These are phyloP conservation scores for Penicillium olsonii DNA, from an alignment of 2,329 filamentous ascomycete species.

Conservation along the genomic window DNA sequence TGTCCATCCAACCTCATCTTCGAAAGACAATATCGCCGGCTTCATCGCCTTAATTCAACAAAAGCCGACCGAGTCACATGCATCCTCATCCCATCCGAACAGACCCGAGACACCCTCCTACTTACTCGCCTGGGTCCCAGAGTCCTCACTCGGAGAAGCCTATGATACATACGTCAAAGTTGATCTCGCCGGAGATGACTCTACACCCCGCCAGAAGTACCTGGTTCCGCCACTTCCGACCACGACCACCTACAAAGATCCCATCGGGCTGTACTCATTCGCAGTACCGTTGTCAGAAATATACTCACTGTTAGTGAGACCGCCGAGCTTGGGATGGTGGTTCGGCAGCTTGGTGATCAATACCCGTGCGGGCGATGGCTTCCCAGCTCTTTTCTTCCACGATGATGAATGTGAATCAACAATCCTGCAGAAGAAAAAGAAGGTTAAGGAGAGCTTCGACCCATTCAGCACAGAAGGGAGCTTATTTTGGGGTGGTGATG, in stretches of 20 bases:
- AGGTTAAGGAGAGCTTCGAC: slow-evolving; percentile 81
- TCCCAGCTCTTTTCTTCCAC: slow-evolving; percentile 95
- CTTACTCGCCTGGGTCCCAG: slow-evolving; percentile 89
- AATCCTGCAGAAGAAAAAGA: slow-evolving; percentile 87
- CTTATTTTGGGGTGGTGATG: slow-evolving; percentile 97
- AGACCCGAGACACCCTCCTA: slow-evolving; percentile 66
- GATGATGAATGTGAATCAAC: slow-evolving; percentile 96
- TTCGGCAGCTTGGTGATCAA: slow-evolving; percentile 96
- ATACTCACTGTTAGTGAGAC: slow-evolving; percentile 85
- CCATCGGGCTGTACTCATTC: slow-evolving; percentile 82
- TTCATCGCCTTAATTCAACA: slow-evolving; percentile 94
- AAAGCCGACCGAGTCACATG: slow-evolving; percentile 55
- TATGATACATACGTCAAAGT: slow-evolving; percentile 93
- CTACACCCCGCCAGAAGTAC: slow-evolving; percentile 80
- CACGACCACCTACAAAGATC: slow-evolving; percentile 71
- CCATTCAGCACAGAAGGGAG: slow-evolving; percentile 77
- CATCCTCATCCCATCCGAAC: slow-evolving; percentile 43
- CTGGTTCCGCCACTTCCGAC: slow-evolving; percentile 91
- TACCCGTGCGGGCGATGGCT: slow-evolving; percentile 83
- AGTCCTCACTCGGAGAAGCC: slow-evolving; percentile 81
- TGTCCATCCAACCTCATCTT: slow-evolving; percentile 86
- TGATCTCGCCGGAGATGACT: slow-evolving; percentile 78
- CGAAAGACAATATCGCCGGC: slow-evolving; percentile 93
- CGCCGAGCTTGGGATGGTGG: slow-evolving; percentile 97
- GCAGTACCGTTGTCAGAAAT: slow-evolving; percentile 86